Base-by-base conservation (phyloP, 73 alveolate species). In the Diophrys sp. region DNA sequence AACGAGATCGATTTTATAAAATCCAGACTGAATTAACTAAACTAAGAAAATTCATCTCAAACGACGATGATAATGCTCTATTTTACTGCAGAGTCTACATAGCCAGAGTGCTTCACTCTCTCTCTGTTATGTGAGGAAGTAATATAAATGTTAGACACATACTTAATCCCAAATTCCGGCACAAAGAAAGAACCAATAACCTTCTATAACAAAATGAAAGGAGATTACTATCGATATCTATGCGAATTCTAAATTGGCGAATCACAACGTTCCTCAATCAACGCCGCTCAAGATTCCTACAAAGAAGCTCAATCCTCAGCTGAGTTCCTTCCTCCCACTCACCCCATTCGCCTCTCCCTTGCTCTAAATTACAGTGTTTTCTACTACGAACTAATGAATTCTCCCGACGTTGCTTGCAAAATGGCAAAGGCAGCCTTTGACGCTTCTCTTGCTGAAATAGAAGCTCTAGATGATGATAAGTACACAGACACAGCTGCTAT, bases 311-410 rank as follows among this genome's bases (percentile, higher is more conserved):
- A 71, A 1, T 82, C 76, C 53, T 23, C 11, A 25, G 86, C 87
- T 26, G 84, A 62, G 71, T 29, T 31, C 8, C 79, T 84, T 18
- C 29, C 84, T 26, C 72, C 88, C 11, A 83, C 84, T 30, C 88
- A 84, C 68, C 92, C 92, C 56, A 92, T 94, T 83, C 84, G 94
- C 34, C 70, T 94, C 26, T 96, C 97, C 53, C 80, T 94, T 32
- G 96, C 96, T 54, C 91, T 83, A 0, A 83, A 83, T 68, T 83
- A 28, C 71, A 33, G 82, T 28, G 91, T 83, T 0, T 83, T 75
- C 74, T 75, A 75, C 85, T 75, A 83, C 72, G 91, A 83, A 33
- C 26, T n/a, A 25, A 68, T 68, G 75, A 68, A 68, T 24, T 2
- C 27, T 27, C 80, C 27, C 2, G 11, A 73, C 24, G 33, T 23